These are phyloP conservation scores for Striga asiatica DNA, from an alignment of 257 asterid species.

Conservation along the genomic window DNA sequence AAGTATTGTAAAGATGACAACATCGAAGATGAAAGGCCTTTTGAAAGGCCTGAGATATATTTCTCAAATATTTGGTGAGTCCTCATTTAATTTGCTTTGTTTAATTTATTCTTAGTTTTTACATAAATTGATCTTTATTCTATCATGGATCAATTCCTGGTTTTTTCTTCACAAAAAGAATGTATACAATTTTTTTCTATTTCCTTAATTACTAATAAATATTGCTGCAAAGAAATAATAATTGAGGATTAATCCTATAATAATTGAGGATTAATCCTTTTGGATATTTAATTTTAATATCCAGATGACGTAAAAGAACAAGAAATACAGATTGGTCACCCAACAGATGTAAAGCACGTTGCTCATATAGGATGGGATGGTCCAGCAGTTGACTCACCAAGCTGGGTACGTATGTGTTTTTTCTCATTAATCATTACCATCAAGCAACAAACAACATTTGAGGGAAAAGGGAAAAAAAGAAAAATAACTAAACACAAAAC, in stretches of 20 bases:
- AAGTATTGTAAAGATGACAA: constrained; percentile 23
- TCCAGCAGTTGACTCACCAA: constrained; percentile 55
- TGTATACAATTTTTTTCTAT: not conserved
- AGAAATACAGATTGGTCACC: constrained; percentile 68
- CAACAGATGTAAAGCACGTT: constrained; percentile 94
- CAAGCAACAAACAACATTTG: too few species aligned
- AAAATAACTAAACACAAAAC: too few species aligned
- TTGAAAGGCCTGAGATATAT: constrained; percentile 74
- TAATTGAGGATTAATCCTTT: not conserved
- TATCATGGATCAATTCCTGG: too few species aligned
- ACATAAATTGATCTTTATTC: not conserved
- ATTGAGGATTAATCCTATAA: too few species aligned
- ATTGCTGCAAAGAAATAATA: too few species aligned
- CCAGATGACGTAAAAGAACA: constrained; percentile 63
- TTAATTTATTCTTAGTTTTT: not conserved
- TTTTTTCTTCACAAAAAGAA: too few species aligned
- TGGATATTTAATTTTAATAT: too few species aligned
- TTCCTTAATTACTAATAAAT: too few species aligned
- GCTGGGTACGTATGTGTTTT: constrained; percentile 44
- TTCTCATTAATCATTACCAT: too few species aligned
- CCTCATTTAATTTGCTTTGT: not conserved
- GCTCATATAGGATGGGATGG: constrained; percentile 94
- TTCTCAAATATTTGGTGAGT: constrained; percentile 76
- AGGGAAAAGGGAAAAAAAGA: too few species aligned
- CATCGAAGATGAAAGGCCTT: constrained; percentile 68